Evolutionary conservation across 192 early-diverging fungal genomes (phyloP).

Genomic region (Coemansia sp.): DNA sequence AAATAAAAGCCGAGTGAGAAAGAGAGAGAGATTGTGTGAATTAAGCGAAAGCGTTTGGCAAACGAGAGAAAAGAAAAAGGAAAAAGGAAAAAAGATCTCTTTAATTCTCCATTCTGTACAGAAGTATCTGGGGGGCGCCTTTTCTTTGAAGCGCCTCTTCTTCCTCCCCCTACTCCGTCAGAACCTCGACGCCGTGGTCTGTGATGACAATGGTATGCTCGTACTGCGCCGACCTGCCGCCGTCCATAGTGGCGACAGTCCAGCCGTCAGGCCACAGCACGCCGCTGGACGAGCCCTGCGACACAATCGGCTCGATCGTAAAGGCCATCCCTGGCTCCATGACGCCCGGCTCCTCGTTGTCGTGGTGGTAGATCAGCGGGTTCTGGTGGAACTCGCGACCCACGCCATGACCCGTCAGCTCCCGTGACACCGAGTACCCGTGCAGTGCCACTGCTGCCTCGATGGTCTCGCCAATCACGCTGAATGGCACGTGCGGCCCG

Average conservation of each 20-base stretch:
- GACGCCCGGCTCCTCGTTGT: constrained; percentile 65
- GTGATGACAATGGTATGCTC: constrained; percentile 79
- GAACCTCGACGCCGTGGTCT: constrained; percentile 60
- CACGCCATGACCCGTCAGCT: constrained; percentile 87
- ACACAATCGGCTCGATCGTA: constrained; percentile 86
- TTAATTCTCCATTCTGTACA: not conserved
- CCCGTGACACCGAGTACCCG: constrained; percentile 64
- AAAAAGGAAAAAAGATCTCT: no score
- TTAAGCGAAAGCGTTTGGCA: not conserved
- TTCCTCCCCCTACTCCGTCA: constrained; percentile 46
- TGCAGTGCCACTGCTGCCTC: constrained; percentile 35
- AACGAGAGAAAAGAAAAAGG: no score
- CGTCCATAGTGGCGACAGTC: constrained; percentile 76
- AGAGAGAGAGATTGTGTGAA: not conserved
- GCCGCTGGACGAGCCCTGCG: constrained; percentile 69
- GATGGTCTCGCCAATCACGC: constrained; percentile 67
- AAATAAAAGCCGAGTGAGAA: not conserved
- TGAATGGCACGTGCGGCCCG: constrained; percentile 69
- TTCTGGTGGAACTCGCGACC: constrained; percentile 81
- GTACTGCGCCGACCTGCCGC: constrained; percentile 85
- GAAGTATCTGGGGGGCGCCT: not conserved
- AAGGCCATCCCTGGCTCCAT: constrained; percentile 83
- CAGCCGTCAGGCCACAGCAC: constrained; percentile 85
- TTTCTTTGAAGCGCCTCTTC: no score
- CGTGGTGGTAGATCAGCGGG: constrained; percentile 78